phyloP scores from a whole-genome alignment of 1,284 basidiomycete genomes.

The Irpex sp. region DNA sequence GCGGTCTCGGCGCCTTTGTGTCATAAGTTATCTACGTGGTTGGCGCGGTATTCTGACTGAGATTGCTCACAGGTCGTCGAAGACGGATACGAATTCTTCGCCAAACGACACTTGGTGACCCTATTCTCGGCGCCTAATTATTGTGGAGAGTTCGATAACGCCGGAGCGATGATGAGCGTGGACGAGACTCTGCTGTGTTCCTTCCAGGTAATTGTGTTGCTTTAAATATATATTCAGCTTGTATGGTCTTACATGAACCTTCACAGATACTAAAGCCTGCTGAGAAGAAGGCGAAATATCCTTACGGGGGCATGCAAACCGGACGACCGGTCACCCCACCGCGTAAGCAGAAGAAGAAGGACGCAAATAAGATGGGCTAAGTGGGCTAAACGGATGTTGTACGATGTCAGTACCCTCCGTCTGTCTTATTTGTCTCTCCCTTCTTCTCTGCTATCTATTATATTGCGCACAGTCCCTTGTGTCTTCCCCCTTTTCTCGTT shows the following conservation, averaged over 20 bases:
- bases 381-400: conserved; percentile 14
- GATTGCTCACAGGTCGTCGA: conserved; percentile 76
- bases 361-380: conserved; percentile 66
- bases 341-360: conserved; percentile 85
- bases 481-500: conserved; percentile 21
- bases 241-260: neutral
- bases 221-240: neutral
- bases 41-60: no score
- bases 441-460: conserved; percentile 11
- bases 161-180: conserved; percentile 99
- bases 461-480: conserved; percentile 13
- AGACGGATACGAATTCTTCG: conserved; percentile 99
- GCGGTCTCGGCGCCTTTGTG: no score
- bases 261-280: conserved; percentile 94
- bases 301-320: conserved; percentile 78
- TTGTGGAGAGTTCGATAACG: conserved; percentile 98
- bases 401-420: conserved; percentile 24
- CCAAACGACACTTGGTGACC: conserved; percentile 95
- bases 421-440: conserved; percentile 9
- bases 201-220: conserved; percentile 80
- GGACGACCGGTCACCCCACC: conserved; percentile 77
- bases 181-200: conserved; percentile 97
- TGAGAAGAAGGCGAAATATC: conserved; percentile 97
- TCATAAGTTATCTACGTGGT: no score
- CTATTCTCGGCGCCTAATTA: conserved; percentile 98